Evolutionary conservation across 2,329 filamentous ascomycete species (phyloP).

Genomic region (Botrytis squamosa): DNA sequence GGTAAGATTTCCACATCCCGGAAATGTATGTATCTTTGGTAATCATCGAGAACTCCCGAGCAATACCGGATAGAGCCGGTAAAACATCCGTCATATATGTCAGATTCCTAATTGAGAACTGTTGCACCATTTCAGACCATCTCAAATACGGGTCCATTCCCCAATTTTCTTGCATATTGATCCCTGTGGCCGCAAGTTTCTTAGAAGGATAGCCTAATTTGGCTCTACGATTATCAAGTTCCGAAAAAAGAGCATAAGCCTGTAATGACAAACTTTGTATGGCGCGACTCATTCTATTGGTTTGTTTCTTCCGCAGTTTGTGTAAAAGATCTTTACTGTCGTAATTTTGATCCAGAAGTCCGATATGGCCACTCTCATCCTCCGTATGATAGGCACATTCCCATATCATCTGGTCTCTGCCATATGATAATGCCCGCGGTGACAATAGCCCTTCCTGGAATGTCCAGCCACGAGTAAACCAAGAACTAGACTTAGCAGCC

Average conservation of each 20-base stretch:
- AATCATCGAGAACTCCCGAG: slow-evolving; percentile 20
- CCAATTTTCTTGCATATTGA: slow-evolving; percentile 14
- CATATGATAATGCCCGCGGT: slow-evolving; percentile 18
- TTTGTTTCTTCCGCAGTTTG: slow-evolving; percentile 19
- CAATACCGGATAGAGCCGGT: slow-evolving; percentile 22
- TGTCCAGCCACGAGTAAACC: slow-evolving; percentile 20
- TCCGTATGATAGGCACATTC: slow-evolving; percentile 18
- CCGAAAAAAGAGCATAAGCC: not conserved
- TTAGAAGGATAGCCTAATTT: slow-evolving; percentile 14
- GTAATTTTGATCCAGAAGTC: slow-evolving; percentile 22
- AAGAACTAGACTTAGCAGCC: slow-evolving; percentile 16
- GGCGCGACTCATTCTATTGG: not conserved
- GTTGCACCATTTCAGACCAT: slow-evolving; percentile 22
- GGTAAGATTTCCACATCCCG: slow-evolving; percentile 22
- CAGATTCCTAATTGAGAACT: slow-evolving; percentile 20
- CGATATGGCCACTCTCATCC: slow-evolving; percentile 22
- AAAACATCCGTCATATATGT: slow-evolving; percentile 20
- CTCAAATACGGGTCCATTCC: slow-evolving; percentile 23
- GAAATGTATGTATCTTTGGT: slow-evolving; percentile 24
- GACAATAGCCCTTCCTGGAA: slow-evolving; percentile 19
- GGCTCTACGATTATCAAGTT: slow-evolving; percentile 3
- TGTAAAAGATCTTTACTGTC: slow-evolving; percentile 25
- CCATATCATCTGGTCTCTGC: slow-evolving; percentile 22
- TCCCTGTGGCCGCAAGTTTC: not conserved
- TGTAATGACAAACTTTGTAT: slow-evolving; percentile 9